A percentile compares a stretch with the other conserved stretches of the same genome.
Conservation (phyloP, 139 green algal genomes). For the Chlamydomonas sp. region DNA sequence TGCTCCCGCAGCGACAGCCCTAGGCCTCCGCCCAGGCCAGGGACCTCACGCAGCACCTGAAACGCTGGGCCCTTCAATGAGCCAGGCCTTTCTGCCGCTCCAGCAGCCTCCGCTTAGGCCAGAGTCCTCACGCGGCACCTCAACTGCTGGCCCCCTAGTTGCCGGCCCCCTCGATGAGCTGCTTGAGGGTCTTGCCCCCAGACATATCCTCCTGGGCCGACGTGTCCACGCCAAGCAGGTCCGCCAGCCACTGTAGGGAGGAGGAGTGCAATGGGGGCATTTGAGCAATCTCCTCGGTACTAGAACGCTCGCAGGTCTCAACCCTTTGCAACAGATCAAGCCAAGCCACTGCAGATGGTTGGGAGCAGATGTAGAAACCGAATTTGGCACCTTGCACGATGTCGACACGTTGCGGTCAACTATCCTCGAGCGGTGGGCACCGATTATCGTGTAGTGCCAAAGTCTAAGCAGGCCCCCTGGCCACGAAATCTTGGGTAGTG, state of each 20-base stretch:
- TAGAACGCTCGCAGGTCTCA: neutral
- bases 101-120: no score
- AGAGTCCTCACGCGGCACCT: no score
- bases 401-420: neutral
- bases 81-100: no score
- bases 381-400: neutral
- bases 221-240: constrained; percentile 61
- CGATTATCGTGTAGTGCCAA: no score
- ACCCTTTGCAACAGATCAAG: neutral
- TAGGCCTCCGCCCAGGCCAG: no score
- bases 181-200: constrained; percentile 31
- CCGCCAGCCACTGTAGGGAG: constrained; percentile 63
- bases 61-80: no score
- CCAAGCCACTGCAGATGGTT: neutral
- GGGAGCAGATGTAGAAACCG: neutral
- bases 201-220: neutral
- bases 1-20: no score
- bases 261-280: neutral
- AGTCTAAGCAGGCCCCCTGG: no score
- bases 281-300: constrained; percentile 57
- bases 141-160: no score
- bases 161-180: constrained; percentile 13
- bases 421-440: neutral
- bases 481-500: no score
- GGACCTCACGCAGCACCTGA: no score